A percentile compares a stretch with the other conserved stretches of the same genome.
phyloP scores from a whole-genome alignment of 1,284 basidiomycete genomes.

The Boletus mariae region DNA sequence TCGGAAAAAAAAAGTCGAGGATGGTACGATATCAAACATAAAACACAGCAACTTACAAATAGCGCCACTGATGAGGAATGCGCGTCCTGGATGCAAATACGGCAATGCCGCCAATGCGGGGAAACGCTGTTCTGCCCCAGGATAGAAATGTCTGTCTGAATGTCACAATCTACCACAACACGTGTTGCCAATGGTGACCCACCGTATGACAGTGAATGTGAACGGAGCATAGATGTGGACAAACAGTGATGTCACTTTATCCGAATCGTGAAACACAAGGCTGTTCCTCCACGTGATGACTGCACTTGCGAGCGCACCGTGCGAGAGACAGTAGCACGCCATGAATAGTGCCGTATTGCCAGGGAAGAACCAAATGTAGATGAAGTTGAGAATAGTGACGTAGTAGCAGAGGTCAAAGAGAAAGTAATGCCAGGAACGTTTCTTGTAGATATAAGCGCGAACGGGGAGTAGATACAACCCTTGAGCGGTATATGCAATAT shows the following conservation, averaged over 20 bases:
- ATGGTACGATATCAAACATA: constrained; percentile 11
- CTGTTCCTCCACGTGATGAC: constrained; percentile 97
- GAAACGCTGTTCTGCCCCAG: constrained; percentile 69
- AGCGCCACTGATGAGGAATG: constrained; percentile 64
- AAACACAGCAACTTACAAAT: constrained; percentile 55
- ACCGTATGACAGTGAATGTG: constrained; percentile 86
- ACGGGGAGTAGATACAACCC: constrained; percentile 75
- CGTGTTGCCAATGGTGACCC: constrained; percentile 22
- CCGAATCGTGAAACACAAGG: constrained; percentile 92
- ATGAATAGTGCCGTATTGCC: constrained; percentile 72
- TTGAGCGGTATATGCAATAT: constrained; percentile 75
- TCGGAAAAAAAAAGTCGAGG: constrained; percentile 8
- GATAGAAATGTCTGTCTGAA: constrained; percentile 73
- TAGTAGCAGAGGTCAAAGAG: constrained; percentile 92
- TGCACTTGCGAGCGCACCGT: constrained; percentile 86
- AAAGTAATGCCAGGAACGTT: constrained; percentile 89
- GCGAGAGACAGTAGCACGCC: constrained; percentile 83
- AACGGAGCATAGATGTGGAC: constrained; percentile 88
- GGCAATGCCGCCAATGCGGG: constrained; percentile 72
- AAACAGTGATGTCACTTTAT: constrained; percentile 90
- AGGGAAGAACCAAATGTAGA: constrained; percentile 85
- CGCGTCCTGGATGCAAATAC: constrained; percentile 57
- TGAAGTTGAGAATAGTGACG: constrained; percentile 82
- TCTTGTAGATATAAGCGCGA: constrained; percentile 82
- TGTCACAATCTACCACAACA: constrained; percentile 4